These are phyloP conservation scores for Linnemannia zychae DNA, from an alignment of 192 early-diverging fungal genomes.

Conservation along the genomic window DNA sequence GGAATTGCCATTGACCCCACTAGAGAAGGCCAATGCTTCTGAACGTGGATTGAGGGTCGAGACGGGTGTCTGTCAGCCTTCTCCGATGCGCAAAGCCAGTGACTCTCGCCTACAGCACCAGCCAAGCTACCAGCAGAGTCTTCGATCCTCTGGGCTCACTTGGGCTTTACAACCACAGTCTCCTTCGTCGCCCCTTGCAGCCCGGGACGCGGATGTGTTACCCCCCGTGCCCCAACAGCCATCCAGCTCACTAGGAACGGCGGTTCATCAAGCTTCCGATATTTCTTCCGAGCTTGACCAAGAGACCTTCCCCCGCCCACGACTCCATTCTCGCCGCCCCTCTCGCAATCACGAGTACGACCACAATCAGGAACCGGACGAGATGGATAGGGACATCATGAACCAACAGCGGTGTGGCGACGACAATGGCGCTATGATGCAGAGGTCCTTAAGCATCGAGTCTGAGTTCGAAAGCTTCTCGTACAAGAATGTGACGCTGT, in stretches of 20 bases:
- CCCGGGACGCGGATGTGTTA: neutral
- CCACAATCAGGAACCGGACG: neutral
- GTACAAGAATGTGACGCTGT: slow-evolving; percentile 73
- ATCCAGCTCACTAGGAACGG: neutral
- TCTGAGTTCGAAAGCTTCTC: slow-evolving; percentile 72
- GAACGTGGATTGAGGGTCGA: neutral
- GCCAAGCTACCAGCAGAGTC: neutral
- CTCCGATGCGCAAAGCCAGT: slow-evolving; percentile 9
- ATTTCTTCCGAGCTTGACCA: neutral
- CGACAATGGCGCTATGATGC: slow-evolving; percentile 27
- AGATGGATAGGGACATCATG: slow-evolving; percentile 24
- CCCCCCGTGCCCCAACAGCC: neutral
- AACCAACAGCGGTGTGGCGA: slow-evolving; percentile 5
- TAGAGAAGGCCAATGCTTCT: neutral
- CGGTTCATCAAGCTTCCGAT: neutral
- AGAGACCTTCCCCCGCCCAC: neutral
- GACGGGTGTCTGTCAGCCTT: neutral
- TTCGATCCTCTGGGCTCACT: slow-evolving; percentile 14
- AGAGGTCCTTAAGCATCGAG: slow-evolving; percentile 56
- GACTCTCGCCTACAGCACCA: slow-evolving; percentile 9
- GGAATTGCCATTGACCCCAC: neutral
- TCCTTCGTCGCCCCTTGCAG: neutral
- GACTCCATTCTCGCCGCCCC: slow-evolving; percentile 18
- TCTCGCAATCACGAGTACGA: slow-evolving; percentile 12
- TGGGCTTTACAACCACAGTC: slow-evolving; percentile 22